A percentile compares a stretch with the other conserved stretches of the same genome.
Evolutionary conservation across 2,329 filamentous ascomycete genomes (phyloP).

Genomic region (Claviceps quebecensis): DNA sequence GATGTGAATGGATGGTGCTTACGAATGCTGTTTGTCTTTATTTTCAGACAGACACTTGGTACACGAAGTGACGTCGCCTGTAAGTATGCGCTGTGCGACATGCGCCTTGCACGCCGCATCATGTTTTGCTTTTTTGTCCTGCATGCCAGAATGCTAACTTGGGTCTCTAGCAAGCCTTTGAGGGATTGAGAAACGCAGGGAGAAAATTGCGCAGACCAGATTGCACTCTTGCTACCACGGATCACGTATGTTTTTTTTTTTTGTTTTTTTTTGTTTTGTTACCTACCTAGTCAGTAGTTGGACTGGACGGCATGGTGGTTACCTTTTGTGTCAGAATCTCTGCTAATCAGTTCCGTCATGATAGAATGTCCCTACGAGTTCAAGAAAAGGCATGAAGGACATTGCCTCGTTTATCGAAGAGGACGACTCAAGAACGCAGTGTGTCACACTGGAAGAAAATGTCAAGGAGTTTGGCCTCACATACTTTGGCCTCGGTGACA

Average conservation of each 20-base stretch:
- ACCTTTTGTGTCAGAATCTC: too few species aligned
- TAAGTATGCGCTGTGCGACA: conserved; percentile 27
- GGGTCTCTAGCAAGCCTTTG: conserved; percentile 69
- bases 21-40: neutral
- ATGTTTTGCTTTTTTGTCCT: too few species aligned
- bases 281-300: too few species aligned
- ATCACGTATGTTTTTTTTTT: conserved; percentile 58
- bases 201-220: conserved; percentile 84
- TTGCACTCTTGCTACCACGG: conserved; percentile 90
- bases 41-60: conserved; percentile 76
- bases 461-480: conserved; percentile 93
- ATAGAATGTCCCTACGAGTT: conserved; percentile 85
- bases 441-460: conserved; percentile 90
- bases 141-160: neutral
- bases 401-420: conserved; percentile 90
- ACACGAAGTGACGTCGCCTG: conserved; percentile 94
- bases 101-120: too few species aligned
- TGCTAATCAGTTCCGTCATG: conserved; percentile 6
- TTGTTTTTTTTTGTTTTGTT: neutral
- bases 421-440: conserved; percentile 85
- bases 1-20: neutral
- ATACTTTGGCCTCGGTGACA: conserved; percentile 93
- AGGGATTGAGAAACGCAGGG: conserved; percentile 80
- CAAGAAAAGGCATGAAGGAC: conserved; percentile 85
- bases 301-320: too few species aligned